Evolutionary conservation across 2,329 filamentous ascomycete species (phyloP).

Genomic region (Microdochium trichocladiopsis): DNA sequence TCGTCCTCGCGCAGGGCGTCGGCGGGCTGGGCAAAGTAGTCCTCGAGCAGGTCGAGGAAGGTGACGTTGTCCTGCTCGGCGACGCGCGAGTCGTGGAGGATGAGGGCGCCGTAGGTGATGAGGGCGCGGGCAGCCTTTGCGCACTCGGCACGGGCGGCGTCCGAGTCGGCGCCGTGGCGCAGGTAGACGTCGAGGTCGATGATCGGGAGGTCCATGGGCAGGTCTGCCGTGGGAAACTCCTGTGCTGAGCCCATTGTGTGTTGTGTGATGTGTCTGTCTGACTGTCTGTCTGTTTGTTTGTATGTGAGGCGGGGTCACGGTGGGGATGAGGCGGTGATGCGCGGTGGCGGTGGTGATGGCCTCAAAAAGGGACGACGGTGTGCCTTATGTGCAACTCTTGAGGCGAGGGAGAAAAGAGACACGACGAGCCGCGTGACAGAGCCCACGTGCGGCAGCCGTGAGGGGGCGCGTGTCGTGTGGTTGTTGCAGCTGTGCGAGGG

Average conservation of each 20-base stretch:
- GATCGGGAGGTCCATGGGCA: conserved; percentile 49
- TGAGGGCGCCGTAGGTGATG: conserved; percentile 51
- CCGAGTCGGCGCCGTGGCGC: conserved; percentile 29
- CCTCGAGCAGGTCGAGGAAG: conserved; percentile 56
- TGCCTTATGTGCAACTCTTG: too few relatives aligned
- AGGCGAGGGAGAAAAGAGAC: too few relatives aligned
- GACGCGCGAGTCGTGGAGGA: conserved; percentile 54
- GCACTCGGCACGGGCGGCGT: conserved; percentile 43
- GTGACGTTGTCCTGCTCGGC: conserved; percentile 45
- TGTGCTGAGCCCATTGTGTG: conserved; percentile 13
- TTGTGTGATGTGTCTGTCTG: too few relatives aligned
- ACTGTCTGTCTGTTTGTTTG: not conserved
- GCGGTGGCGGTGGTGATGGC: not conserved
- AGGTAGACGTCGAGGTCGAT: conserved; percentile 54
- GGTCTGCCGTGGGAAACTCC: conserved; percentile 12
- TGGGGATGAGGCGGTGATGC: not conserved
- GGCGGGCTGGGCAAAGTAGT: conserved; percentile 54
- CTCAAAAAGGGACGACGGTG: too few relatives aligned
- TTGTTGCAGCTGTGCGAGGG: too few relatives aligned
- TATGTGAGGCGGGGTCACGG: not conserved
- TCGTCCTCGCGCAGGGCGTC: conserved; percentile 40
- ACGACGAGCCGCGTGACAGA: too few relatives aligned
- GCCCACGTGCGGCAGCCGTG: too few relatives aligned
- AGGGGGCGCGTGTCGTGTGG: too few relatives aligned
- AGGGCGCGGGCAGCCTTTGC: conserved; percentile 46